Conservation (phyloP, 352 stramenopile species). For the Pythium brassicae region DNA sequence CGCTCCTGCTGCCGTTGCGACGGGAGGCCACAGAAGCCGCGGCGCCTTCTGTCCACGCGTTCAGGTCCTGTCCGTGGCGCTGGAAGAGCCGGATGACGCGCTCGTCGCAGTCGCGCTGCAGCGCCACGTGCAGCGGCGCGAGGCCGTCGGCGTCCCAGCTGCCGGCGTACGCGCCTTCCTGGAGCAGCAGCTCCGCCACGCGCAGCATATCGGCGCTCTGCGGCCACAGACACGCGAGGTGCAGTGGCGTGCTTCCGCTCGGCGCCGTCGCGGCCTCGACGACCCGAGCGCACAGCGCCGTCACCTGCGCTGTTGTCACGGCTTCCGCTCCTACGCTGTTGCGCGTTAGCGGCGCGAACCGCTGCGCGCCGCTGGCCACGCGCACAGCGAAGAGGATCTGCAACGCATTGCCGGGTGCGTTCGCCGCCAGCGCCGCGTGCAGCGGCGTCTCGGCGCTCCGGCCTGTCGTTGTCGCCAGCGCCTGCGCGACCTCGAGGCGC, state of each 20-base stretch:
- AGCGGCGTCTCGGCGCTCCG: slow-evolving; percentile 30
- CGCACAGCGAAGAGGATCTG: slow-evolving; percentile 32
- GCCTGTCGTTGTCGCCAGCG: slow-evolving; percentile 22
- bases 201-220: slow-evolving; percentile 27
- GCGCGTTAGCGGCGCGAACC: background rate
- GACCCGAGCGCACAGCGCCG: slow-evolving; percentile 18
- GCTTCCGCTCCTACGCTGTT: background rate
- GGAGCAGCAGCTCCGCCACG: slow-evolving; percentile 41
- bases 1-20: background rate
- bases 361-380: slow-evolving; percentile 9
- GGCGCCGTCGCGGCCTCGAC: slow-evolving; percentile 21
- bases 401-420: slow-evolving; percentile 35
- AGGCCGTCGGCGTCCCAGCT: slow-evolving; percentile 48
- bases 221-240: slow-evolving; percentile 44
- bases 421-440: slow-evolving; percentile 35
- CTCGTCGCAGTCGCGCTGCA: slow-evolving; percentile 36
- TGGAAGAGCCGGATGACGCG: slow-evolving; percentile 43
- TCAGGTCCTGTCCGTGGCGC: slow-evolving; percentile 46
- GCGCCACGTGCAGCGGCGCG: slow-evolving; percentile 50
- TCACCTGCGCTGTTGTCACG: background rate
- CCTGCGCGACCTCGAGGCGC: slow-evolving; percentile 10
- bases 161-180: slow-evolving; percentile 31
- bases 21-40: too few species aligned
- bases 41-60: slow-evolving; percentile 56
- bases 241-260: slow-evolving; percentile 36